Base-by-base conservation (phyloP, 176 grass and related monocot species). In the Oryza coarctata region DNA sequence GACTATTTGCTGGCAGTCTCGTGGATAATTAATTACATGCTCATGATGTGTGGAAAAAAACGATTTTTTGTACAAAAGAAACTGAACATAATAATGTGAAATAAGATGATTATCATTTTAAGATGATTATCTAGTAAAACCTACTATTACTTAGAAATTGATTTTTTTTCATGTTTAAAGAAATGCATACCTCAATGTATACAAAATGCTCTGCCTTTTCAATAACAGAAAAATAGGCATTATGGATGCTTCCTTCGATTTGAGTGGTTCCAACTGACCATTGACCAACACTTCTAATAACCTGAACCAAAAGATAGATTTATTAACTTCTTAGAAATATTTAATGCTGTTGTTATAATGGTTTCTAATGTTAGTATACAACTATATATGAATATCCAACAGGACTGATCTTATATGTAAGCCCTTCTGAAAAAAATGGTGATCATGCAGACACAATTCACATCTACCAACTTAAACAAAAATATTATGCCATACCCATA, bases 181-280 rank as follows among this genome's bases (percentile, higher is more conserved):
- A 65, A 71, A 68, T 47, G 30, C 77, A 50, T 35, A 94, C 95
- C 92, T 98, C 95, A 80, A 98, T 98, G 80, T 98, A 98, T 86
- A 98, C 76, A 74, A 95, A 98, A 74, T 98, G 90, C 75, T 98
- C 95, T 66, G 95, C 84, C 71, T 93, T 98, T 71, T 98, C 92
- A 77, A 98, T 98, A 60, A 98, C 83, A 52, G 87, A 89, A 68
- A 83, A 88, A 60, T 95, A 98, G n/a, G 95, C 92, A 90, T 89
- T 98, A 77, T 98, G 92, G 77, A 98, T 95, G 83, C 95, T 98
- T 79, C 92, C 90, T 93, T 98, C 95, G 34, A 90, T 93, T 88
- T 95, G 92, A 89, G 90, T 95, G 57, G 95, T 98, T 70, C 95
- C 95, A 86, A 93, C 90, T 34, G 95, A 98, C 95, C 95, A 98